These are phyloP conservation scores for Pelagophyceae sp. DNA, from an alignment of 352 stramenopile species.

Conservation along the genomic window DNA sequence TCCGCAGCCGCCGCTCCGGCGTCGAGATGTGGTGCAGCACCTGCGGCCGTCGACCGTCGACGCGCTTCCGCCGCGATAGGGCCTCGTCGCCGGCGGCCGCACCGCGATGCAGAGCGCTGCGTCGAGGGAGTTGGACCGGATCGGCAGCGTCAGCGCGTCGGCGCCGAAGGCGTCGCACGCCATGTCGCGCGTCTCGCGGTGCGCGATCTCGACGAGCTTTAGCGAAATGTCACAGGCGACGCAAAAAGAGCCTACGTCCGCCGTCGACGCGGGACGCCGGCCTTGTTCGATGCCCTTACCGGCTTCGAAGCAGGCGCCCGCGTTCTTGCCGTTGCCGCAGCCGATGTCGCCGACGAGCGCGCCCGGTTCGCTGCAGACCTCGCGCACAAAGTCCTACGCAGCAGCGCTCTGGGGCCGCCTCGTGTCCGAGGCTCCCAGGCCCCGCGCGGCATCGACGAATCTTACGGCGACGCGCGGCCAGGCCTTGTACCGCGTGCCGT, in stretches of 20 bases:
- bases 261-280: too few species aligned
- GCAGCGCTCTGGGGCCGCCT: too few species aligned
- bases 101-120: conserved; percentile 75
- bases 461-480: conserved; percentile 53
- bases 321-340: conserved; percentile 74
- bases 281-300: too few species aligned
- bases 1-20: conserved; percentile 46
- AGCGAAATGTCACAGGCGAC: conserved; percentile 55
- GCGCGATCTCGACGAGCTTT: conserved; percentile 42
- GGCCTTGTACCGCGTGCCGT: conserved; percentile 57
- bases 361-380: conserved; percentile 41
- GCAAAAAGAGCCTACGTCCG: conserved; percentile 43
- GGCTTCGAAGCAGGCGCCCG: too few species aligned
- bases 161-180: conserved; percentile 51
- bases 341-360: conserved; percentile 66
- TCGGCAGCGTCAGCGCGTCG: conserved; percentile 64
- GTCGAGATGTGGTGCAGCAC: conserved; percentile 74
- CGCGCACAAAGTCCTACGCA: too few species aligned
- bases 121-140: conserved; percentile 53
- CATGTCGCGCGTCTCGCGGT: background rate
- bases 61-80: too few species aligned
- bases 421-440: too few species aligned
- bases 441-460: too few species aligned
- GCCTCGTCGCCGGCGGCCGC: too few species aligned
- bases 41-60: too few species aligned